Conservation (phyloP, 148 eudicot genomes). For the Rhododendron ferrugineum region DNA sequence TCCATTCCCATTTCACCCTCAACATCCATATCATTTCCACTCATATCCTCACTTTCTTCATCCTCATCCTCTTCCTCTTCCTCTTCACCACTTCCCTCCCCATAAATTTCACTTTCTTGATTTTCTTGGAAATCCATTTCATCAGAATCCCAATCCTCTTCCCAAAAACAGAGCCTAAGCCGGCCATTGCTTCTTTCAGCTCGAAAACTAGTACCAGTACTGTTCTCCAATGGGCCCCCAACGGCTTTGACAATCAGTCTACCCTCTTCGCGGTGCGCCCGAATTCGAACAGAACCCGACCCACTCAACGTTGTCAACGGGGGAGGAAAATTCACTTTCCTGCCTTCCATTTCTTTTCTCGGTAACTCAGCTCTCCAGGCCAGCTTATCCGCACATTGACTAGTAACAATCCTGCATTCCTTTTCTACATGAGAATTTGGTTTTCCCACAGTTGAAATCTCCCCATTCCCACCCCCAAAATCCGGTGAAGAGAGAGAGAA, state of each 20-base stretch:
- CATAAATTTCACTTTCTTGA: neutral
- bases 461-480: neutral
- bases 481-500: constrained; percentile 3
- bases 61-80: constrained; percentile 6
- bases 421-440: neutral
- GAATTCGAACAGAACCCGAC: constrained; percentile 29
- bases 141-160: constrained; percentile 2
- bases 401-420: neutral
- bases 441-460: neutral
- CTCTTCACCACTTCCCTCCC: constrained; percentile 5
- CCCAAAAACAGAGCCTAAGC: constrained; percentile 22
- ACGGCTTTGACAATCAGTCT: constrained; percentile 53
- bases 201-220: constrained; percentile 14
- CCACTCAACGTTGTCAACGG: constrained; percentile 59
- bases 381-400: neutral
- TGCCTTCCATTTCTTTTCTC: neutral
- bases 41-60: constrained; percentile 18
- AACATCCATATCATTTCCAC: constrained; percentile 19
- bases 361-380: neutral
- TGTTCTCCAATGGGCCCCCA: constrained; percentile 22
- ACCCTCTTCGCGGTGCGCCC: constrained; percentile 42
- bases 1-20: constrained; percentile 35
- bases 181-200: constrained; percentile 57
- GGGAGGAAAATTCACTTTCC: constrained; percentile 38
- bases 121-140: neutral